Conservation (phyloP, 2,329 filamentous ascomycete genomes). For the Verticillium alfalfae region DNA sequence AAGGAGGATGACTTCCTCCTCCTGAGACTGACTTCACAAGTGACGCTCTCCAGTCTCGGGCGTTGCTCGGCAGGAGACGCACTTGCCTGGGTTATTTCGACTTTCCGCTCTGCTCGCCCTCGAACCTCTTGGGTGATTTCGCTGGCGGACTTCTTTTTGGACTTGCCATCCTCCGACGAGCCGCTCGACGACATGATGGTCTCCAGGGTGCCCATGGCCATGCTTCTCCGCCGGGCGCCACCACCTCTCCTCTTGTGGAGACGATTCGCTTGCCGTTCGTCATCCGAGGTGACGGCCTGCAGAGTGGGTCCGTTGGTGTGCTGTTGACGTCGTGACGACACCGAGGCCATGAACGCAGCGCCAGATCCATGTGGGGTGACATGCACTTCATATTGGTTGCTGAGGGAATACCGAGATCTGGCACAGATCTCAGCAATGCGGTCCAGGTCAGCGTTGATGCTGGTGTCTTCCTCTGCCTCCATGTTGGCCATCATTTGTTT, state of each 20-base stretch:
- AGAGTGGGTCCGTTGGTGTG: constrained; percentile 44
- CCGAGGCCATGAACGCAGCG: constrained; percentile 33
- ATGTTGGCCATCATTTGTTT: constrained; percentile 58
- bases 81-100: constrained; percentile 8
- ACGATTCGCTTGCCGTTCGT: constrained; percentile 38
- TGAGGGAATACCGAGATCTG: constrained; percentile 57
- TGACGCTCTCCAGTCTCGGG: neutral
- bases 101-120: constrained; percentile 37
- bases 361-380: constrained; percentile 57
- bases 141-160: constrained; percentile 50
- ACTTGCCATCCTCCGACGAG: constrained; percentile 57
- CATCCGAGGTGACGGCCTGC: constrained; percentile 52
- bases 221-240: constrained; percentile 38
- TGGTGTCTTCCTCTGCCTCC: constrained; percentile 34
- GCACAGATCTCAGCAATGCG: constrained; percentile 64
- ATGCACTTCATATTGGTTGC: constrained; percentile 63
- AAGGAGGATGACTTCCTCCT: constrained; percentile 24
- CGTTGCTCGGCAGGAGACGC: too few relatives aligned
- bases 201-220: constrained; percentile 57
- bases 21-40: neutral
- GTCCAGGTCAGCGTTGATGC: constrained; percentile 54
- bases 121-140: constrained; percentile 51
- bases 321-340: constrained; percentile 19
- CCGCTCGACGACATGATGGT: constrained; percentile 63
- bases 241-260: constrained; percentile 33